Percentiles rank a stretch among this genome's conserved stretches.
These are phyloP conservation scores for Komagataella pseudopastoris DNA, from an alignment of 805 yeast genomes.

Conservation along the genomic window DNA sequence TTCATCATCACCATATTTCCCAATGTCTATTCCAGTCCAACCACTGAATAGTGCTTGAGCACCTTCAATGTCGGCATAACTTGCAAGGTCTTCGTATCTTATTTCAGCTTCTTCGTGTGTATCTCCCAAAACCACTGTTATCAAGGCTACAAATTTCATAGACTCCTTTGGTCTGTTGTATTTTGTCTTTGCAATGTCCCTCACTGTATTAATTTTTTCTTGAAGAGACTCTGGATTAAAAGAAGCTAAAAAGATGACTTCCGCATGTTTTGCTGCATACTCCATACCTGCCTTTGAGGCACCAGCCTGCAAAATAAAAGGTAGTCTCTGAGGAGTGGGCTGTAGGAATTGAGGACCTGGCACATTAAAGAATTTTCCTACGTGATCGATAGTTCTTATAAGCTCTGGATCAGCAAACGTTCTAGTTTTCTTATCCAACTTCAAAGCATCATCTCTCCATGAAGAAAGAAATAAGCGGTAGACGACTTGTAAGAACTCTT, in stretches of 20 bases:
- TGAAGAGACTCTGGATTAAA: conserved; percentile 14
- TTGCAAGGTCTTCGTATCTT: conserved; percentile 18
- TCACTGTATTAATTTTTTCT: conserved; percentile 16
- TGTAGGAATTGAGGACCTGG: conserved; percentile 15
- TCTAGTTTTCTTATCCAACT: conserved; percentile 13
- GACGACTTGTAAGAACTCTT: conserved; percentile 15
- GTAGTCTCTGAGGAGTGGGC: conserved; percentile 18
- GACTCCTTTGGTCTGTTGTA: conserved; percentile 20
- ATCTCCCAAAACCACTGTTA: conserved; percentile 22
- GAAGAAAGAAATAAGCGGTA: conserved; percentile 16
- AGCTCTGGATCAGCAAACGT: conserved; percentile 13
- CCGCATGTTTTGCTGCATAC: conserved; percentile 18
- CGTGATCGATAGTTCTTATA: conserved; percentile 14
- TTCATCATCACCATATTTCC: conserved; percentile 16
- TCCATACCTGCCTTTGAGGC: conserved; percentile 15
- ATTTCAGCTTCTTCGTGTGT: conserved; percentile 26
- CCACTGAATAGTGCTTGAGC: conserved; percentile 23
- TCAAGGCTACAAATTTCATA: conserved; percentile 22
- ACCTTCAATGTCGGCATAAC: conserved; percentile 24
- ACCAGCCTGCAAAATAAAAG: conserved; percentile 18
- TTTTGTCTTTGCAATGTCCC: conserved; percentile 16
- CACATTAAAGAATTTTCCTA: conserved; percentile 14
- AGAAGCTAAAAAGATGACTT: conserved; percentile 13
- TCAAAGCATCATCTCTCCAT: conserved; percentile 19
- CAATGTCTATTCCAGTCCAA: conserved; percentile 26